These are phyloP conservation scores for Kalmusia sp. DNA, from an alignment of 2,329 filamentous ascomycete species.

Conservation along the genomic window DNA sequence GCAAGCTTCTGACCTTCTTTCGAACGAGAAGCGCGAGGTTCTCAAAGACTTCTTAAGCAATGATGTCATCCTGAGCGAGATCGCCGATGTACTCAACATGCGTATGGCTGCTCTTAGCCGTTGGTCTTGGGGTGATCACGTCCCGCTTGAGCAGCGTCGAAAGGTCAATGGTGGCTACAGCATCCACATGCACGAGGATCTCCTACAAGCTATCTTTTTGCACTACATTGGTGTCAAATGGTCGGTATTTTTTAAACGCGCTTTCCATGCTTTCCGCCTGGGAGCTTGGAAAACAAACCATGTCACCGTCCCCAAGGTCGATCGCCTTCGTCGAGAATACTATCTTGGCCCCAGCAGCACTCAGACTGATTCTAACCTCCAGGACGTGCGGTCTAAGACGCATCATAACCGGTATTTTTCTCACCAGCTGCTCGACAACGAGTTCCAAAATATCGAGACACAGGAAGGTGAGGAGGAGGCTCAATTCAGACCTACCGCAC, in stretches of 20 bases:
- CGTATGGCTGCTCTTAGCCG: conserved; percentile 32
- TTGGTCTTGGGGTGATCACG: conserved; percentile 40
- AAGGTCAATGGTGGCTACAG: conserved; percentile 37
- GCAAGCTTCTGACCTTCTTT: conserved; percentile 53
- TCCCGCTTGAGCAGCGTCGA: conserved; percentile 36
- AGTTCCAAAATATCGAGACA: conserved; percentile 27
- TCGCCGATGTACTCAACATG: conserved; percentile 42
- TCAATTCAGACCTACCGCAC: conserved; percentile 20
- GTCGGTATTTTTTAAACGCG: conserved; percentile 40
- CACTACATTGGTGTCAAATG: conserved; percentile 41
- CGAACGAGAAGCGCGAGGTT: conserved; percentile 44
- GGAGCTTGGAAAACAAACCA: conserved; percentile 30
- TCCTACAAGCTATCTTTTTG: conserved; percentile 42
- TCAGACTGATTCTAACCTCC: conserved; percentile 13
- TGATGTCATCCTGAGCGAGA: conserved; percentile 37
- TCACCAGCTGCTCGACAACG: conserved; percentile 33
- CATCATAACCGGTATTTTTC: conserved; percentile 33
- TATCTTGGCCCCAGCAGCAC: conserved; percentile 27
- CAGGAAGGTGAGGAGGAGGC: conserved; percentile 42
- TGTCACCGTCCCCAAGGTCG: conserved; percentile 22
- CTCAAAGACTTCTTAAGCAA: conserved; percentile 43
- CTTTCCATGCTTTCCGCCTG: conserved; percentile 26
- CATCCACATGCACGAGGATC: conserved; percentile 40
- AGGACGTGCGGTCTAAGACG: conserved; percentile 24
- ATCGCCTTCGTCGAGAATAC: conserved; percentile 30